Evolutionary conservation across 805 yeast genomes (phyloP).

Genomic region (Cyberlindnera suaveolens): DNA sequence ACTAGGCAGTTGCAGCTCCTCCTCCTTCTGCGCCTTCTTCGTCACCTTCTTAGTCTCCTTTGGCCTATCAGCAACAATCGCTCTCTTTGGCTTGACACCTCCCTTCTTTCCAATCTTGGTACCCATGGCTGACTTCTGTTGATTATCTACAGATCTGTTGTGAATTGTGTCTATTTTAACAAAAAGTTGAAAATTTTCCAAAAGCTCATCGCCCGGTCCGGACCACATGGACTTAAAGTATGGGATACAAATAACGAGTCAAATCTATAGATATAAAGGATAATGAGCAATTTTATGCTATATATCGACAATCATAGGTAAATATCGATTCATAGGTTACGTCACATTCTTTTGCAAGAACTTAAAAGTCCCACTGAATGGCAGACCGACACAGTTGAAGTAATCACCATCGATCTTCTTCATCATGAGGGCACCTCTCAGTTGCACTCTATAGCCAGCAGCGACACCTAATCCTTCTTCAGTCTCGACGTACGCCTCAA

Average conservation of each 20-base stretch:
- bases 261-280: too few relatives aligned
- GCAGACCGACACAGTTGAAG: constrained; percentile 84
- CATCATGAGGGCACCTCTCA: constrained; percentile 60
- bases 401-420: constrained; percentile 69
- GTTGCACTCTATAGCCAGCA: constrained; percentile 89
- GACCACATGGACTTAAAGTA: not conserved
- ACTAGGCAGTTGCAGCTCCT: constrained; percentile 23
- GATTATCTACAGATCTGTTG: too few relatives aligned
- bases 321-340: not conserved
- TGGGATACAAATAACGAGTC: too few relatives aligned
- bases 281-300: too few relatives aligned
- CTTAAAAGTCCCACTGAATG: constrained; percentile 51
- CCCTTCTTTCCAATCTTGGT: constrained; percentile 15
- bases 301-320: too few relatives aligned
- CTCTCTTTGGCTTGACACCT: constrained; percentile 17
- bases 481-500: constrained; percentile 56
- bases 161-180: not conserved
- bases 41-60: not conserved
- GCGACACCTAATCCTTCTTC: constrained; percentile 81
- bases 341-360: constrained; percentile 28
- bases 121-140: constrained; percentile 4
- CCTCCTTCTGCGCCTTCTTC: constrained; percentile 8
- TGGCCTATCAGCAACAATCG: constrained; percentile 6
- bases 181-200: constrained; percentile 4
- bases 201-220: constrained; percentile 11